These are phyloP conservation scores for Rhizopogon vesiculosus DNA, from an alignment of 768 basidiomycete genomes.

Conservation along the genomic window DNA sequence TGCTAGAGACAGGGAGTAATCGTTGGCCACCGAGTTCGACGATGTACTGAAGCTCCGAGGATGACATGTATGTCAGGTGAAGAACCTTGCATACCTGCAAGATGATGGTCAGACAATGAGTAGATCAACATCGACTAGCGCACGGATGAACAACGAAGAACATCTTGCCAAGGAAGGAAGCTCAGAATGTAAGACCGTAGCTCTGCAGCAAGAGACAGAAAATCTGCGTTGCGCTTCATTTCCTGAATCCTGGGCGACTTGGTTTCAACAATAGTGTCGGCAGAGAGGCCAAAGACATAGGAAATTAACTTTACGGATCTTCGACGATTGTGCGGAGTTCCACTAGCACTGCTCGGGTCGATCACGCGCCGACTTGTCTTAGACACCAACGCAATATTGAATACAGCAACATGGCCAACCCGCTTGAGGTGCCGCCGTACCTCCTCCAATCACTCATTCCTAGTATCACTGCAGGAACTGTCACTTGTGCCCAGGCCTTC, in stretches of 20 bases:
- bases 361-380: conserved; percentile 16
- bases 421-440: conserved; percentile 59
- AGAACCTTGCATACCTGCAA: background rate
- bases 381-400: conserved; percentile 20
- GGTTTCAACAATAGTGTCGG: too few relatives aligned
- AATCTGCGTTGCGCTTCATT: background rate
- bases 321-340: too few relatives aligned
- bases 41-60: background rate
- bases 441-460: conserved; percentile 46
- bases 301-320: too few relatives aligned
- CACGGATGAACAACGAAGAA: background rate
- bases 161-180: background rate
- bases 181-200: background rate
- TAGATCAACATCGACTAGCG: background rate
- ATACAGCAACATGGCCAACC: conserved; percentile 15
- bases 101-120: background rate
- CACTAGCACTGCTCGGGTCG: too few relatives aligned
- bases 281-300: too few relatives aligned
- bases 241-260: background rate
- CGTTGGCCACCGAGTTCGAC: background rate
- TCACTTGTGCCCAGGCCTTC: conserved; percentile 51
- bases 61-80: background rate
- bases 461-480: conserved; percentile 20
- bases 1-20: background rate
- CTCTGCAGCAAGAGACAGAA: background rate